Base-by-base conservation (phyloP, 495 filamentous ascomycete species). In the Penicillium lagena region DNA sequence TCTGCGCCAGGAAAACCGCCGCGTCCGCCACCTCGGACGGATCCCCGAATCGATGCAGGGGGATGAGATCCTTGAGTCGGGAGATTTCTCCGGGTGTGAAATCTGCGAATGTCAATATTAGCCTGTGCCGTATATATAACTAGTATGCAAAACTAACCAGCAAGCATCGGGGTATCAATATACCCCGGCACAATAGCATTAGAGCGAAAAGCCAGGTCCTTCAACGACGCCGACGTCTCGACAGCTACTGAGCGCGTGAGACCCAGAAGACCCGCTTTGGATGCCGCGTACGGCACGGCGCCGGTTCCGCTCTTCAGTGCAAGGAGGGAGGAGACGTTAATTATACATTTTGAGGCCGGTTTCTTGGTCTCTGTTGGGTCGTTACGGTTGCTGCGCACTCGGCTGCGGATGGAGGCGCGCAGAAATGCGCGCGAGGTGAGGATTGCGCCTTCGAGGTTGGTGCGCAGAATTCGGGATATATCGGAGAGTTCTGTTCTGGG, bases 151-250 rank as follows among this genome's bases (percentile, higher is more conserved):
- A 43, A 60, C 70, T 47, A 67, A 90, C 86, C 72, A 47, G 74
- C 59, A 39, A 83, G 85, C 87, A 94, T 90, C 6, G 78, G 73
- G 7, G 87, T 90, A 17, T 81, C 68, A 45, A 93, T 84, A 66
- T 89, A 94, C 11, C 89, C 89, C 1, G 89, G 89, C n/a, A 89
- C 58, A 45, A 95, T 81, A 5, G 80, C 84, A 64, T 94, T 95
- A 28, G 85, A 85, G 12, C 89, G 70, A 39, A 91, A 72, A 9
- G 74, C 67, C 28, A 65, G 60, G 35, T 59, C 51, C 9, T 51
- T 55, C 37, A 71, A 42, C 7, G 66, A 64, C 6, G 47, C 46
- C 2, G 61, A 59, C 2, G 80, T 62, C 51, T 93, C 88, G 14
- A 70, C 71, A 10, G 85, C 78, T 5, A 93, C 55, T 12, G 86